Base-by-base conservation (phyloP, 2,329 filamentous ascomycete species). In the Volutella citrinella region DNA sequence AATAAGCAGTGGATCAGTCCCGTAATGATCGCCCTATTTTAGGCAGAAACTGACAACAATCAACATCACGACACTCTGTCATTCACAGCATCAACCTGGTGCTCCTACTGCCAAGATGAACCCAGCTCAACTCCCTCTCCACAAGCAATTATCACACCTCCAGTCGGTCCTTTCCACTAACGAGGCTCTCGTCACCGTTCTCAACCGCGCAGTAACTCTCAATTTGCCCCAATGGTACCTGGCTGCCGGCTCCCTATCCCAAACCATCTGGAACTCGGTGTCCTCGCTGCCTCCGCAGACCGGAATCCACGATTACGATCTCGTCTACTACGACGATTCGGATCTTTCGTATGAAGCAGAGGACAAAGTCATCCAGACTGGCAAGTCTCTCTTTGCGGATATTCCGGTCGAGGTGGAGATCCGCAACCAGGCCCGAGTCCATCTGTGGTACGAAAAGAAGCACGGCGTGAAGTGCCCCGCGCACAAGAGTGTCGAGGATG, bases 261-360 rank as follows among this genome's bases (percentile, higher is more conserved):
- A 65, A 19, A 63, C 61, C 0, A 57, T 64, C n/a, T 63, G 61
- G 61, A 64, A 64, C 34, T 39, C 48, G 12, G 39, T 58, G 10
- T 55, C 55, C 4, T 28, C 38, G 7, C 40, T 51, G 6, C 45
- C 52, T 4, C 47, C 61, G 0, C 53, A 60, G 7, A 53, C 48
- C 1, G 60, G 61, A 25, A 65, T 64, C 31, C 28, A 46, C 11
- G 61, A 64, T 42, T 64, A 64, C 36, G 61, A 64, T 23, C 40
- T 64, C 11, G 49, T 64, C 14, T 64, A 64, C 27, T 55, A 51
- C 9, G 61, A 64, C 35, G 38, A 22, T 10, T 38, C 52, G 0
- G 59, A 64, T 26, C 30, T 60, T 3, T 64, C 61, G 0, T 64
- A 49, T 43, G 59, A 62, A 19, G 61, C 60, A 7, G 61, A 64